These are phyloP conservation scores for Lichenothelia convexa DNA, from an alignment of 495 filamentous ascomycete species.

Conservation along the genomic window DNA sequence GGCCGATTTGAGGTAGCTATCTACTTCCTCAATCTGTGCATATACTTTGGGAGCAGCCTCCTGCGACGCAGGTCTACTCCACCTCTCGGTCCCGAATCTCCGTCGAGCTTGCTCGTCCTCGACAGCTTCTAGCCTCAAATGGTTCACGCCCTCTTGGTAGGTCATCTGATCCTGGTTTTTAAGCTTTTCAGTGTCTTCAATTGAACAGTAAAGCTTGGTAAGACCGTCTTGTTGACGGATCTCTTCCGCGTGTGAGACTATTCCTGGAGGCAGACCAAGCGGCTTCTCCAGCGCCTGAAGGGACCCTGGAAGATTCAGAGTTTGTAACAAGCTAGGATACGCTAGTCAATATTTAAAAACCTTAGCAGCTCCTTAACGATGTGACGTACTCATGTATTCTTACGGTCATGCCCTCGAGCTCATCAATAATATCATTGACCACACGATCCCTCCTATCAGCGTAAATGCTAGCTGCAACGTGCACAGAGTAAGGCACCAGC, in stretches of 20 bases:
- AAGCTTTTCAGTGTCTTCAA: slow-evolving; percentile 73
- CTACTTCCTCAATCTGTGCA: slow-evolving; percentile 56
- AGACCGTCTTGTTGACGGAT: slow-evolving; percentile 83
- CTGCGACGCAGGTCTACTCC: slow-evolving; percentile 51
- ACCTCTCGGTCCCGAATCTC: slow-evolving; percentile 79
- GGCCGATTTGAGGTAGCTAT: slow-evolving; percentile 74
- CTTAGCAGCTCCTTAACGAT: too few relatives aligned
- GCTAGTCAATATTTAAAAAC: too few relatives aligned
- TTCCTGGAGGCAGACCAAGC: slow-evolving; percentile 65
- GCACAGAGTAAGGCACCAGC: slow-evolving; percentile 88
- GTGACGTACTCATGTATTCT: slow-evolving; percentile 65
- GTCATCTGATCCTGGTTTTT: slow-evolving; percentile 54
- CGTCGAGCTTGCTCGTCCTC: slow-evolving; percentile 58
- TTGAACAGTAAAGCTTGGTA: slow-evolving; percentile 49
- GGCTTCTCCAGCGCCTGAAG: slow-evolving; percentile 91
- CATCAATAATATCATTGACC: slow-evolving; percentile 69
- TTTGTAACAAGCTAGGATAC: slow-evolving; percentile 60
- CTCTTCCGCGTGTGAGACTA: slow-evolving; percentile 84
- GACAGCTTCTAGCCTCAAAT: slow-evolving; percentile 58
- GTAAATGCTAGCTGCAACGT: slow-evolving; percentile 88
- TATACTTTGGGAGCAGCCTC: slow-evolving; percentile 58
- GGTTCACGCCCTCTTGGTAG: slow-evolving; percentile 64
- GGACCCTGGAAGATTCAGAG: slow-evolving; percentile 78
- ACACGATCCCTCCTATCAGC: slow-evolving; percentile 77
- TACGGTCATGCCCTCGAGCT: slow-evolving; percentile 66